phyloP scores from a whole-genome alignment of 441 rosid species.

The Adansonia rubrostipa region DNA sequence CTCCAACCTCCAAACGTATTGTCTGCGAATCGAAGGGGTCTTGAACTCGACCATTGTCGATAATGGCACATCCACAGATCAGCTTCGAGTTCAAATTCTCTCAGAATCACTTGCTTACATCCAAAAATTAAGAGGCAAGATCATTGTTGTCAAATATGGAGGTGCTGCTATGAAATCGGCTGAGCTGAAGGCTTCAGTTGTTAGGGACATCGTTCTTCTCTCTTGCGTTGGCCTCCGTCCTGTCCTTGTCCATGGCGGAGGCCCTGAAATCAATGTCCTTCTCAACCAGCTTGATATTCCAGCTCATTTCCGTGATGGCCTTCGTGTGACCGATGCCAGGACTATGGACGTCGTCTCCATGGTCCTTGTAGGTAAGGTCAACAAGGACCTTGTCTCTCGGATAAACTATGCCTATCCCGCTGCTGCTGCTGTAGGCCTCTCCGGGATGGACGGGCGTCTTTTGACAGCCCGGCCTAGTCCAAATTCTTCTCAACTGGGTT shows the following conservation, averaged over 20 bases:
- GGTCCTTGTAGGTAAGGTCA: constrained; percentile 85
- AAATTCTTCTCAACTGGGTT: constrained; percentile 67
- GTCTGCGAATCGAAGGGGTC: background rate
- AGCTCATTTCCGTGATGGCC: constrained; percentile 82
- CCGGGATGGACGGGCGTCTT: constrained; percentile 41
- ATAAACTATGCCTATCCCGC: constrained; percentile 66
- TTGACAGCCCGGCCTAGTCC: constrained; percentile 74
- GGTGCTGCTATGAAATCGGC: constrained; percentile 91
- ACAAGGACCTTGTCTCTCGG: constrained; percentile 75
- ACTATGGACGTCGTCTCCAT: constrained; percentile 94
- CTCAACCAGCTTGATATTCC: constrained; percentile 68
- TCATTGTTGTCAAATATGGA: constrained; percentile 85
- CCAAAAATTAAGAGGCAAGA: constrained; percentile 50
- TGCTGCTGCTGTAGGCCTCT: constrained; percentile 76
- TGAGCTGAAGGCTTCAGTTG: constrained; percentile 71
- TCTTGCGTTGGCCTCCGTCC: constrained; percentile 71
- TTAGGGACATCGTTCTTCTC: constrained; percentile 57
- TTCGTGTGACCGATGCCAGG: constrained; percentile 81
- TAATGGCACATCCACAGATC: background rate
- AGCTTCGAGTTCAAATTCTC: background rate
- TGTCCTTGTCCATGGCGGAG: constrained; percentile 89
- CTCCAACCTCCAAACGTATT: background rate
- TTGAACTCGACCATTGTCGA: background rate
- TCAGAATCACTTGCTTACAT: background rate
- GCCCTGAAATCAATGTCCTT: constrained; percentile 84